These are phyloP conservation scores for Triticum monococcum DNA, from an alignment of 176 grass and related monocot genomes.

Conservation along the genomic window DNA sequence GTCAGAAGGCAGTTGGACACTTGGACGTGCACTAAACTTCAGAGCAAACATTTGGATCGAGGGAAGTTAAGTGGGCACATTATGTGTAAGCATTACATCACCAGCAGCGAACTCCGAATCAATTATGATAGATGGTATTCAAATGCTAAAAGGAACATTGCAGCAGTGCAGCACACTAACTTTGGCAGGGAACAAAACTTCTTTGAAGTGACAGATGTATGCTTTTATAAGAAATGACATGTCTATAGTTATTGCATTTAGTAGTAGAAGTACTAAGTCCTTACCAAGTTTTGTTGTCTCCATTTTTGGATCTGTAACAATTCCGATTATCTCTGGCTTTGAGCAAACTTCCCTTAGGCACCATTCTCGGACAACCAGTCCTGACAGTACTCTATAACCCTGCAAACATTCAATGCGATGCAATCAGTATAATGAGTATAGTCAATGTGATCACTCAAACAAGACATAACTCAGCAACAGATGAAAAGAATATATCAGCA, in stretches of 20 bases:
- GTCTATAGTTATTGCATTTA: not conserved
- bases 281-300: slow-evolving; percentile 80
- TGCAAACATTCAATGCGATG: slow-evolving; percentile 37
- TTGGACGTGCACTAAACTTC: not conserved
- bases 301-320: slow-evolving; percentile 67
- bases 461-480: not conserved
- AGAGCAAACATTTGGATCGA: not conserved
- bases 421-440: slow-evolving; percentile 8
- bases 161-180: not conserved
- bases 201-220: not conserved
- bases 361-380: slow-evolving; percentile 69
- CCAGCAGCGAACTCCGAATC: not conserved
- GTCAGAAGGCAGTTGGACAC: not conserved
- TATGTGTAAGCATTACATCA: not conserved
- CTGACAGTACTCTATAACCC: slow-evolving; percentile 75
- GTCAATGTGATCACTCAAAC: slow-evolving; percentile 1
- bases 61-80: not conserved
- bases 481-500: slow-evolving; percentile 6
- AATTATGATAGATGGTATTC: not conserved
- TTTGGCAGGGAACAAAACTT: not conserved
- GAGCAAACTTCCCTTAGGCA: slow-evolving; percentile 77
- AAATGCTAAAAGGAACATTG: slow-evolving; percentile 10
- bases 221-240: not conserved
- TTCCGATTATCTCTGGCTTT: slow-evolving; percentile 66
- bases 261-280: not conserved